phyloP scores from a whole-genome alignment of 139 green algal species.

The Closterium sp. region DNA sequence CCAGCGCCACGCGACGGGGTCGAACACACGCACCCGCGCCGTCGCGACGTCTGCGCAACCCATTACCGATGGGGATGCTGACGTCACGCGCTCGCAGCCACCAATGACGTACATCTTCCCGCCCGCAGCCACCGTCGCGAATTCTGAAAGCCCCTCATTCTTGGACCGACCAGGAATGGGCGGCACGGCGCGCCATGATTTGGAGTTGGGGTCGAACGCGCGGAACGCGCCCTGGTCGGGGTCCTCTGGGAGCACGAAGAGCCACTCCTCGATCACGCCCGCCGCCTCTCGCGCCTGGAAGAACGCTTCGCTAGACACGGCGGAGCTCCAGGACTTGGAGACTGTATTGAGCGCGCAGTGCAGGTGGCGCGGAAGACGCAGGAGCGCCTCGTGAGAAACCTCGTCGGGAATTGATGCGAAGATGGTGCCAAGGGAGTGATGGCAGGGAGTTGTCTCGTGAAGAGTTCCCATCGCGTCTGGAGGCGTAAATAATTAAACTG shows the following conservation, averaged over 20 bases:
- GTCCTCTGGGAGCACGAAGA: not conserved
- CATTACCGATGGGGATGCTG: not conserved
- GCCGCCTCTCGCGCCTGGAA: not conserved
- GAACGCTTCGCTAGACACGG: not conserved
- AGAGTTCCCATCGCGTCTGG: not conserved
- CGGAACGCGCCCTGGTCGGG: not conserved
- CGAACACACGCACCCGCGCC: not conserved
- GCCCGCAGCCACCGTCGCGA: not conserved
- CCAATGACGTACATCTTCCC: not conserved
- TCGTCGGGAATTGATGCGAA: not conserved
- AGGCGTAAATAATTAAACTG: not conserved
- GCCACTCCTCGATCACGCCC: not conserved
- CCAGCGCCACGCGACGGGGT: not conserved
- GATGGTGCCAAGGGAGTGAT: not conserved
- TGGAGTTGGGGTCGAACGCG: not conserved
- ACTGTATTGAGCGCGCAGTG: not conserved
- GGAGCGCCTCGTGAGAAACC: not conserved
- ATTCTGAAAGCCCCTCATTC: not conserved
- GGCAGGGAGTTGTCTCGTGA: not conserved
- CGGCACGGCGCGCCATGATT: not conserved
- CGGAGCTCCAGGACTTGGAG: not conserved
- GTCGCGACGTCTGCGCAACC: not conserved
- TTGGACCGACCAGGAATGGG: not conserved
- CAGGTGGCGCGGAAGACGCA: not conserved
- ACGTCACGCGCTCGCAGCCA: not conserved